A percentile compares a stretch with the other conserved stretches of the same genome.
phyloP scores from a whole-genome alignment of 495 filamentous ascomycete genomes.

The Margaritispora aquatica region DNA sequence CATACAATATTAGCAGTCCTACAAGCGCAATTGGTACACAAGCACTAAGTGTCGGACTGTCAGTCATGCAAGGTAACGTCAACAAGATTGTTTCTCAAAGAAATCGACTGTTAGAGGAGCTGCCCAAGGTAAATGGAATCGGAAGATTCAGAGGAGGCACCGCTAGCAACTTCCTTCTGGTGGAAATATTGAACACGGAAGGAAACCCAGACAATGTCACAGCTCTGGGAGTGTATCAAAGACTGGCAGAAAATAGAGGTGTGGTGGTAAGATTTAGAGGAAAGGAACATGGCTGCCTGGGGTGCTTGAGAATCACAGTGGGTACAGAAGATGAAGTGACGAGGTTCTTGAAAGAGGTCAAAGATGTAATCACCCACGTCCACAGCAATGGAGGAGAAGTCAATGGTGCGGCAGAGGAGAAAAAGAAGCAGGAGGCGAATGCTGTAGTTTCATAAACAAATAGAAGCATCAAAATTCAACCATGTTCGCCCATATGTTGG shows the following conservation, averaged over 20 bases:
- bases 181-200: conserved; percentile 70
- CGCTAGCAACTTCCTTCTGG: conserved; percentile 84
- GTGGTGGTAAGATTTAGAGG: conserved; percentile 93
- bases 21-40: conserved; percentile 75
- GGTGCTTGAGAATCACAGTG: conserved; percentile 86
- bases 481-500: too few species aligned
- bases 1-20: conserved; percentile 86
- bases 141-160: conserved; percentile 75
- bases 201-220: conserved; percentile 71
- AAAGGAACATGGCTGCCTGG: conserved; percentile 82
- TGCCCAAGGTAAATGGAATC: conserved; percentile 71
- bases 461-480: too few species aligned
- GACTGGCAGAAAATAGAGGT: conserved; percentile 76
- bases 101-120: conserved; percentile 62
- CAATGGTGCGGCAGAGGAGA: conserved; percentile 19
- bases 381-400: conserved; percentile 22
- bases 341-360: conserved; percentile 64
- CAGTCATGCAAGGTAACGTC: conserved; percentile 62
- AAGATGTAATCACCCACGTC: conserved; percentile 52
- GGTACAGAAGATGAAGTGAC: conserved; percentile 84
- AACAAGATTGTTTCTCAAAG: conserved; percentile 68
- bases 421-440: conserved; percentile 29
- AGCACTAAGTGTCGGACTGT: conserved; percentile 61
- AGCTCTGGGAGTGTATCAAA: conserved; percentile 75
- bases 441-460: conserved; percentile 26